Evolutionary conservation across 1,284 basidiomycete species (phyloP).

Genomic region (Apiotrichum gamsii): DNA sequence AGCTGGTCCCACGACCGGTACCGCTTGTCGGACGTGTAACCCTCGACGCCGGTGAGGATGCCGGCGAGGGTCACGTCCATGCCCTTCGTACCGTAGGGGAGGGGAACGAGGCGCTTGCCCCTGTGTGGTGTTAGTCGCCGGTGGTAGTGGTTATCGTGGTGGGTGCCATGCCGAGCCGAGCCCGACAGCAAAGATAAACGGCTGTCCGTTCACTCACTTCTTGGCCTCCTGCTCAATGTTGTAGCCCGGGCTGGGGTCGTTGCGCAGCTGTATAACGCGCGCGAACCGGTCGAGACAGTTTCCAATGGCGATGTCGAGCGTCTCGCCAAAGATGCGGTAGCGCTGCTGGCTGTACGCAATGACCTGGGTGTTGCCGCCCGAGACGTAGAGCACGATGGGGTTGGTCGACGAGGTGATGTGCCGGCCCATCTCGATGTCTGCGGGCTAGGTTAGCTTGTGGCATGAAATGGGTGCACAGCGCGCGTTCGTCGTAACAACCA

Average conservation of each 20-base stretch:
- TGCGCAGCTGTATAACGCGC: slow-evolving; percentile 87
- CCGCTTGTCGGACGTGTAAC: slow-evolving; percentile 73
- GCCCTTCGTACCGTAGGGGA: slow-evolving; percentile 96
- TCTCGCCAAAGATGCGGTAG: slow-evolving; percentile 98
- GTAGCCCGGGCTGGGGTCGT: slow-evolving; percentile 95
- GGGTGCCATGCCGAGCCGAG: too few species aligned
- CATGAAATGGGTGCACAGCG: too few species aligned
- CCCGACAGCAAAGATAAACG: too few species aligned
- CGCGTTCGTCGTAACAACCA: too few species aligned
- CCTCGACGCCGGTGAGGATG: slow-evolving; percentile 80
- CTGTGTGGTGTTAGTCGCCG: too few species aligned
- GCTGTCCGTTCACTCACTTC: slow-evolving; percentile 53
- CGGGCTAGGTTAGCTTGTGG: background rate
- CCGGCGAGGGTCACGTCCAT: slow-evolving; percentile 98
- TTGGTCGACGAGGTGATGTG: slow-evolving; percentile 91
- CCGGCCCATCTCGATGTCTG: slow-evolving; percentile 98
- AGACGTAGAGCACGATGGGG: slow-evolving; percentile 96
- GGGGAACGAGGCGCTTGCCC: slow-evolving; percentile 60
- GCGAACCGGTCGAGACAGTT: slow-evolving; percentile 98
- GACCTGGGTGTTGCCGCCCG: slow-evolving; percentile 97
- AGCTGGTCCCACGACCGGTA: slow-evolving; percentile 51
- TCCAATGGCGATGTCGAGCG: slow-evolving; percentile 96
- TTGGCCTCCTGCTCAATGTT: slow-evolving; percentile 97
- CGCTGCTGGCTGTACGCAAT: slow-evolving; percentile 96
- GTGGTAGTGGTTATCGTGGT: too few species aligned